Evolutionary conservation across 192 early-diverging fungal genomes (phyloP), one percentile per base, ranked within the genome.

Genomic region (Dissophora ornata): DNA sequence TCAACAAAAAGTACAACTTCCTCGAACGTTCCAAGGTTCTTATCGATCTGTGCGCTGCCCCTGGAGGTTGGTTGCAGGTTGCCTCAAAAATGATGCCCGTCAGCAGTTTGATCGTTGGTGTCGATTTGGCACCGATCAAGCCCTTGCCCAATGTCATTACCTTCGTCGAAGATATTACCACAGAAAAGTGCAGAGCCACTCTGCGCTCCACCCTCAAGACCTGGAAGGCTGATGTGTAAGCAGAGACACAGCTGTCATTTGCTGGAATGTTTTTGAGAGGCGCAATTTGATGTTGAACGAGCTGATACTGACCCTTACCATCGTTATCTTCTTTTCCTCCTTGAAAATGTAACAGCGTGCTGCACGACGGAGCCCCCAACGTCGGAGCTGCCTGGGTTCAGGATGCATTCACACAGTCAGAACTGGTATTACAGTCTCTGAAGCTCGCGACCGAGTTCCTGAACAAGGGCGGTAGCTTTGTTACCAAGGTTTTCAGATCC

Each of bases 331-430:
- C 5, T 55, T 32, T 6, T n/a, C n/a, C n/a, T n/a, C n/a, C n/a
- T n/a, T n/a, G n/a, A n/a, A 46, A 45, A 51, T 18, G 29, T 28
- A 62, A 59, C 52, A 93, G 91, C 21, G 90, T 99, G 21, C 89
- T 99, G 48, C 96, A 99, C 84, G 97, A 99, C 74, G 97, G 97
- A 88, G 97, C 97, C 40, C 97, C 97, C 45, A 99, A 99, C 69
- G 96, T 98, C 61, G 97, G 97, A 81, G 83, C 90, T 45, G 93
- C 94, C 56, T 99, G 97, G 97, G 71, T 90, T 22, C 96, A 98
- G 52, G 97, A 99, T 83, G 97, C 97, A 22, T 99, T 93, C 86
- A 89, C 92, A 53, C 97, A 99, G 81, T 88, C 92, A 9, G 96
- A 98, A 79, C 87, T 99, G 38, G 92, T 93, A 59, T 82, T 99